Conservation (phyloP, 345 rosid genomes). For the Orychophragmus violaceus region DNA sequence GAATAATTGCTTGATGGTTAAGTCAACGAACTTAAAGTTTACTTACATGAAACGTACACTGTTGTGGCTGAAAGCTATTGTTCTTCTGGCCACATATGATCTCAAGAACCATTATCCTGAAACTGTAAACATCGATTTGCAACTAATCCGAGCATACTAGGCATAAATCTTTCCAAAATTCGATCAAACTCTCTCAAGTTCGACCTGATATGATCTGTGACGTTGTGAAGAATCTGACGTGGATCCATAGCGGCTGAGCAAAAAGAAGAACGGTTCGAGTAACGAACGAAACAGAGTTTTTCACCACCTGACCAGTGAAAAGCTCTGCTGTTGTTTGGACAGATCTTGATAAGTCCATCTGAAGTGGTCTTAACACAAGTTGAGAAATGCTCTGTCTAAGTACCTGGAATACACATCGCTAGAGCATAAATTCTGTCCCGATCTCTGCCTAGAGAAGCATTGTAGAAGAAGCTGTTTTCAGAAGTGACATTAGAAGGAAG, state of each 20-base stretch:
- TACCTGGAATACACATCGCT: slow-evolving; percentile 13
- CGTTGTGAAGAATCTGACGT: neutral
- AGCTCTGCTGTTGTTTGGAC: slow-evolving; percentile 27
- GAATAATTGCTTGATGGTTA: too few species aligned
- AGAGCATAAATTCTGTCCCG: slow-evolving; percentile 10
- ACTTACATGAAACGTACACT: too few species aligned
- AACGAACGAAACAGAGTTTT: slow-evolving; percentile 18
- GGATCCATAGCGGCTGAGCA: slow-evolving; percentile 6
- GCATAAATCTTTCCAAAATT: slow-evolving; percentile 3
- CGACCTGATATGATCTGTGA: neutral
- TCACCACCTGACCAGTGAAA: slow-evolving; percentile 14
- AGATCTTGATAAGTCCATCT: neutral
- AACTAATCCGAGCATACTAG: neutral
- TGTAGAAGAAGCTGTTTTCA: slow-evolving; percentile 21
- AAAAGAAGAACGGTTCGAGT: slow-evolving; percentile 6
- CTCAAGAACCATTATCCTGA: too few species aligned
- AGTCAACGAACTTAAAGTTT: too few species aligned
- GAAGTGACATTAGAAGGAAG: slow-evolving; percentile 11
- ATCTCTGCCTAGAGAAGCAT: slow-evolving; percentile 11
- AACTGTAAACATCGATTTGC: too few species aligned
- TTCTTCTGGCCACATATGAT: too few species aligned
- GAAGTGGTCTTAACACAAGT: slow-evolving; percentile 3
- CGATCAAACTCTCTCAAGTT: neutral
- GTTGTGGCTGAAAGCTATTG: too few species aligned
- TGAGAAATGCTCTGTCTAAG: slow-evolving; percentile 1